phyloP scores from a whole-genome alignment of 257 asterid genomes.

The Nicotiana paniculata region DNA sequence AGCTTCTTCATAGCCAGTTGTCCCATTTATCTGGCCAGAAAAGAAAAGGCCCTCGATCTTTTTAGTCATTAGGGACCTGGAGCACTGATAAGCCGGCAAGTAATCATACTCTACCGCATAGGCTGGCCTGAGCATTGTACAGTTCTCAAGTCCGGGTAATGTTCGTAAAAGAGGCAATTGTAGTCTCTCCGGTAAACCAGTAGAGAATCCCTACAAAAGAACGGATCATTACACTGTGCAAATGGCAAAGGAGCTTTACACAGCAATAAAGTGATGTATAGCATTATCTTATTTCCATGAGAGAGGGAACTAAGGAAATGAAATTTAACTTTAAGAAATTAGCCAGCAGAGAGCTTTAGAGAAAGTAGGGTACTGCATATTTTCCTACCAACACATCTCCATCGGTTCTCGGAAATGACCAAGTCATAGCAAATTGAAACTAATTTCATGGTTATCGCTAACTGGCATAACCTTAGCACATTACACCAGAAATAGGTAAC shows the following conservation, averaged over 20 bases:
- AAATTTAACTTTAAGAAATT: neutral
- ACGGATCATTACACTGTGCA: conserved; percentile 1
- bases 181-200: conserved; percentile 95
- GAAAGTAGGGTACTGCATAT: neutral
- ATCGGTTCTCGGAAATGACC: neutral
- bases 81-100: conserved; percentile 98
- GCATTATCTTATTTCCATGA: neutral
- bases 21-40: conserved; percentile 98
- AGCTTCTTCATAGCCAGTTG: conserved; percentile 99
- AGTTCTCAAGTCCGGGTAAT: conserved; percentile 92
- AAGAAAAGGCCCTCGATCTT: conserved; percentile 89
- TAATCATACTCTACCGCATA: conserved; percentile 97
- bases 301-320: neutral
- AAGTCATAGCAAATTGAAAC: neutral
- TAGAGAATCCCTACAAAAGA: conserved; percentile 77
- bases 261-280: neutral
- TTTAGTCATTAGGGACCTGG: conserved; percentile 92
- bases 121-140: conserved; percentile 98
- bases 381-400: neutral
- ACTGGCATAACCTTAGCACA: neutral
- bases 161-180: conserved; percentile 93
- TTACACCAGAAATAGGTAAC: neutral
- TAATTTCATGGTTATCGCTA: neutral
- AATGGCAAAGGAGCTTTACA: neutral
- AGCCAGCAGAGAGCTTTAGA: neutral